These are phyloP conservation scores for Xerocomellus amylosporus DNA, from an alignment of 768 basidiomycete species.

Conservation along the genomic window DNA sequence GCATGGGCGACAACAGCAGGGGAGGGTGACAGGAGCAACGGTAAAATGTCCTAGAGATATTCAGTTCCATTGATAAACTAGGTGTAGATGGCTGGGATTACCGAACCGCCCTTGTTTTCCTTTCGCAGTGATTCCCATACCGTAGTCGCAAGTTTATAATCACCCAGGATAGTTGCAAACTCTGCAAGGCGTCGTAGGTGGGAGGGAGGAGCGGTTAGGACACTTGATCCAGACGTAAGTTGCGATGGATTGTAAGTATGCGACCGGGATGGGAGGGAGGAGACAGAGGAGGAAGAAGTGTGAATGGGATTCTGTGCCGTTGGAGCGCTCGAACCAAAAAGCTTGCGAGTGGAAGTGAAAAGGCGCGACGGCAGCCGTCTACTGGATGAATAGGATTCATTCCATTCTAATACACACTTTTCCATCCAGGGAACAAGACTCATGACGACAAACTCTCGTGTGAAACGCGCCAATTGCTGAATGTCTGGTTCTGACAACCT, in stretches of 20 bases:
- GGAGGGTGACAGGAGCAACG: slow-evolving; percentile 67
- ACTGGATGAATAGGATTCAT: slow-evolving; percentile 79
- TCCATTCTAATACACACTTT: slow-evolving; percentile 89
- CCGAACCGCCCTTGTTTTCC: slow-evolving; percentile 84
- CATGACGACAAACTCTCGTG: slow-evolving; percentile 85
- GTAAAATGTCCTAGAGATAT: slow-evolving; percentile 70
- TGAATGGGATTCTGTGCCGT: slow-evolving; percentile 43
- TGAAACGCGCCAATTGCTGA: slow-evolving; percentile 68
- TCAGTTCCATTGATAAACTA: slow-evolving; percentile 8
- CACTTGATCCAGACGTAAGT: slow-evolving; percentile 19
- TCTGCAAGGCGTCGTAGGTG: slow-evolving; percentile 90
- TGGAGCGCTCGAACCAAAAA: slow-evolving; percentile 67
- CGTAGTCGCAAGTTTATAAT: slow-evolving; percentile 75
- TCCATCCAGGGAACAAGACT: slow-evolving; percentile 97
- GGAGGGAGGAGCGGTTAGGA: slow-evolving; percentile 43
- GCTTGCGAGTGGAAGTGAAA: slow-evolving; percentile 81
- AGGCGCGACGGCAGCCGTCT: slow-evolving; percentile 77
- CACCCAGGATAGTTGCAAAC: slow-evolving; percentile 89
- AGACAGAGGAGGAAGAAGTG: slow-evolving; percentile 37
- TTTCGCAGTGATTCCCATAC: slow-evolving; percentile 89
- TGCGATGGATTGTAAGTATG: slow-evolving; percentile 26
- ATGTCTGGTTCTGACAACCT: slow-evolving; percentile 70
- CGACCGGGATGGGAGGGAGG: slow-evolving; percentile 37
- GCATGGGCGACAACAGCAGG: slow-evolving; percentile 59
- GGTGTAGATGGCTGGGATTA: slow-evolving; percentile 30